A percentile compares a stretch with the other conserved stretches of the same genome.
phyloP scores from a whole-genome alignment of 495 filamentous ascomycete genomes.

The Immersiella caudata region DNA sequence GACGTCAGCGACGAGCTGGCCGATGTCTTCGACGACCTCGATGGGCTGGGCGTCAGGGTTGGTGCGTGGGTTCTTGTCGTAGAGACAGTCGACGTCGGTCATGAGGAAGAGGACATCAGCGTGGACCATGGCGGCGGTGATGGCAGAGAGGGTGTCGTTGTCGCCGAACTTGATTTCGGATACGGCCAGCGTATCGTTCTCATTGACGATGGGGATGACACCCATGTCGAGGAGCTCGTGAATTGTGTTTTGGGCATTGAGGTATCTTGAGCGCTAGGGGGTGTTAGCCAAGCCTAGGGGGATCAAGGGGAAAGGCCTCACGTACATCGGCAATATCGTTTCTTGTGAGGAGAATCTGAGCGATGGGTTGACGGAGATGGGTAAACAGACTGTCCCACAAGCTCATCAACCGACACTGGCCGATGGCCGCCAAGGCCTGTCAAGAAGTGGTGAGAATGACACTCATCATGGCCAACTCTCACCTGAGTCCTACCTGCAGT shows the following conservation, averaged over 20 bases:
- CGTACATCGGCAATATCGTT: conserved; percentile 94
- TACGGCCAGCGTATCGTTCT: conserved; percentile 96
- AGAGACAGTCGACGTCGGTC: conserved; percentile 98
- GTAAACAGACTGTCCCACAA: conserved; percentile 92
- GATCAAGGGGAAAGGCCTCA: background rate
- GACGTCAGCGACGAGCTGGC: conserved; percentile 83
- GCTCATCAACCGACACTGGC: conserved; percentile 93
- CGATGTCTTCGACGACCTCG: conserved; percentile 89
- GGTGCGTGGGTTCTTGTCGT: conserved; percentile 89
- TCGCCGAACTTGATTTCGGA: conserved; percentile 99
- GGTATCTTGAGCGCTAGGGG: conserved; percentile 80
- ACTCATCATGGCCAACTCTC: background rate
- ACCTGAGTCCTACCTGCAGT: conserved; percentile 62
- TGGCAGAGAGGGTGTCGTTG: conserved; percentile 95
- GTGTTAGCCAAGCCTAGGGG: conserved; percentile 14
- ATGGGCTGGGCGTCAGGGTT: conserved; percentile 85
- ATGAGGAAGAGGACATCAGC: conserved; percentile 97
- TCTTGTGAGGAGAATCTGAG: conserved; percentile 92
- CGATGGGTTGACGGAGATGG: conserved; percentile 85
- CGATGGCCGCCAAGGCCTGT: conserved; percentile 90
- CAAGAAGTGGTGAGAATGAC: background rate
- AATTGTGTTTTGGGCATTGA: conserved; percentile 95
- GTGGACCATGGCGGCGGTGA: conserved; percentile 96
- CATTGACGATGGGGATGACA: conserved; percentile 97
- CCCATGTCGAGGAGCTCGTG: conserved; percentile 89